Conservation (phyloP, 176 grass and related monocot genomes). For the Oryza nivara region DNA sequence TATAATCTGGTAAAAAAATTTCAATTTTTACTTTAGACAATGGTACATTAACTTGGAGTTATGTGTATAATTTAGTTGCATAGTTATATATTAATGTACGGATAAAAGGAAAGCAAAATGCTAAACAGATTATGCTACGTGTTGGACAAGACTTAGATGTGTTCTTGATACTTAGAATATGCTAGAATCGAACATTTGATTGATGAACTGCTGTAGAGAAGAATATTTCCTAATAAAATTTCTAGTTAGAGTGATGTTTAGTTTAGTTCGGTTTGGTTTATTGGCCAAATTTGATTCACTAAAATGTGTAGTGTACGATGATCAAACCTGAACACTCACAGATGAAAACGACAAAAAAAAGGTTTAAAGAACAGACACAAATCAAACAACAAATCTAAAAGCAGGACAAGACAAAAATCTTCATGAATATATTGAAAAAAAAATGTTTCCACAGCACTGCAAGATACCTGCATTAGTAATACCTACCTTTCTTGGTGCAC, state of each 20-base stretch:
- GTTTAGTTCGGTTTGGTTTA: background rate
- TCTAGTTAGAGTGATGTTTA: background rate
- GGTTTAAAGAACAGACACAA: background rate
- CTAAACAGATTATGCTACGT: constrained; percentile 3
- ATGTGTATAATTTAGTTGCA: background rate
- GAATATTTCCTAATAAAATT: background rate
- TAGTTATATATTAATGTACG: background rate
- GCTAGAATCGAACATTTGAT: background rate
- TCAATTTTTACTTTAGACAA: constrained; percentile 2
- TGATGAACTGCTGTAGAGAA: background rate
- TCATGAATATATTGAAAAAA: background rate
- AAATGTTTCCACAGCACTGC: background rate
- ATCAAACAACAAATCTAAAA: background rate
- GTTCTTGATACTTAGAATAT: background rate
- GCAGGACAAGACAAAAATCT: background rate
- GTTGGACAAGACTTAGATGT: background rate
- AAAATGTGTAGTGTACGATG: background rate
- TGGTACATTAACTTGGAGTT: background rate
- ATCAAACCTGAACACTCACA: constrained; percentile 21
- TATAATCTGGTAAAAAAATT: constrained; percentile 1
- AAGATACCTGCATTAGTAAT: background rate
- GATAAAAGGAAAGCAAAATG: constrained; percentile 3
- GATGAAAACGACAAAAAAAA: constrained; percentile 24
- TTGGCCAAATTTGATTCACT: background rate
- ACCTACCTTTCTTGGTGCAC: background rate